Evolutionary conservation across 139 green algal genomes (phyloP), one percentile per base, ranked within the genome.

Genomic region (Coccomyxa sp.): DNA sequence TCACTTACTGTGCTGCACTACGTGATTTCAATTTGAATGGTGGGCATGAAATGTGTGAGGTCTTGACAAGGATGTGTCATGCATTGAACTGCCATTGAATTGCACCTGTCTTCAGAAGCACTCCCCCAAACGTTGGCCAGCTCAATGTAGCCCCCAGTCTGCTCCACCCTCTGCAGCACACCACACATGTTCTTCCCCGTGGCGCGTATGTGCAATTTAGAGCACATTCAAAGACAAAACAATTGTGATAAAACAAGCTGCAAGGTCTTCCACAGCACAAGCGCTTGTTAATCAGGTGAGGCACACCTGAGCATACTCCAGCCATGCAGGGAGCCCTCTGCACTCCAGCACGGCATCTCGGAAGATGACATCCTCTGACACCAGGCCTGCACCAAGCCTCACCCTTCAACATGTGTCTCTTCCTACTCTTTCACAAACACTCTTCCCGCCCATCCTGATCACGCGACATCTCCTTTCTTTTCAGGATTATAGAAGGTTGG

Each of bases 31-130:
- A 13, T 75, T 25, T 31, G 51, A 76, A 51, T 58, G 60, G n/a
- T 0, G 79, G 17, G 25, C 58, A 74, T 51, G 57, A 31, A 16
- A 13, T 58, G 12, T 3, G 27, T 57, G 25, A 27, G 25, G 9
- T 76, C 31, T 27, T n/a, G 10, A 31, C 28, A 38, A 30, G 25
- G 3, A 0, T 45, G 13, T 38, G 58, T 82, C 79, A 75, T 67
- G 79, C 23, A 23, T 25, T 57, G 28, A 57, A 51, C 27, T 25
- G 58, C 27, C 60, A 15, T 30, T 23, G n/a, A 75, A 57, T 23
- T n/a, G 58, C 23, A 82, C 83, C 83, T 82, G 51, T 86, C 45
- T 13, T 82, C 67, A 67, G 77, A 80, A n/a, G 82, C 75, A 11
- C 82, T 58, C 18, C 63, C 78, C 83, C 83, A 86, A 7, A 79